Percentiles rank a stretch among this genome's conserved stretches.
These are phyloP conservation scores for Paracoccidioides lutzii DNA, from an alignment of 2,329 filamentous ascomycete genomes.

Conservation along the genomic window DNA sequence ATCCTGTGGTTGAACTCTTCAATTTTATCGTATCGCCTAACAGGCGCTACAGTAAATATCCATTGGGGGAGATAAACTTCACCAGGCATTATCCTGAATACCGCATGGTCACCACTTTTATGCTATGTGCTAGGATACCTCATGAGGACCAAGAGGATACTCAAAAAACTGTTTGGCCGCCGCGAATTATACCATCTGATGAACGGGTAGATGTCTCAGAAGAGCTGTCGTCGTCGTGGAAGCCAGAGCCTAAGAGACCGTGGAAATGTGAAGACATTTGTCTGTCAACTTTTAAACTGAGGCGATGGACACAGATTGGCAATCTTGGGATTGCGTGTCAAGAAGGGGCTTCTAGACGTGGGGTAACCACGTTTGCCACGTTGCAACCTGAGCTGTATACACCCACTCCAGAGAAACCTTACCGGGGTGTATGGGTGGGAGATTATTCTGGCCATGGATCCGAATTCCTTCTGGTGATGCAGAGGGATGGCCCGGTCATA, in stretches of 20 bases:
- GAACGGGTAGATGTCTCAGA: constrained; percentile 42
- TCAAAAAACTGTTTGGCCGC: constrained; percentile 57
- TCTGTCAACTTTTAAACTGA: constrained; percentile 58
- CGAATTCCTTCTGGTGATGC: constrained; percentile 73
- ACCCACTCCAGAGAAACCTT: constrained; percentile 67
- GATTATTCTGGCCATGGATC: constrained; percentile 81
- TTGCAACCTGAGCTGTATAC: constrained; percentile 64
- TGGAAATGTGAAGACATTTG: constrained; percentile 47
- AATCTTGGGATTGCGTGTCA: constrained; percentile 15
- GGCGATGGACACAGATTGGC: constrained; percentile 60
- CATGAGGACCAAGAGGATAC: constrained; percentile 6
- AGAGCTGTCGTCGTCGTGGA: constrained; percentile 31
- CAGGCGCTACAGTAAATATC: constrained; percentile 13
- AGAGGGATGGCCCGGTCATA: constrained; percentile 41
- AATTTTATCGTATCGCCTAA: constrained; percentile 12
- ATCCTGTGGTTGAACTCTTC: constrained; percentile 52
- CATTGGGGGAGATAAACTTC: constrained; percentile 37
- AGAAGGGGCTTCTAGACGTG: constrained; percentile 36
- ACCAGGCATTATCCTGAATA: constrained; percentile 41
- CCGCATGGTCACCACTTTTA: constrained; percentile 52
- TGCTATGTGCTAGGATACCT: constrained; percentile 45
- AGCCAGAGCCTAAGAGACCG: constrained; percentile 35
- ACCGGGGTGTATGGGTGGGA: constrained; percentile 81
- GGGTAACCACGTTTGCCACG: constrained; percentile 54
- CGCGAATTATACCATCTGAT: constrained; percentile 52